Base-by-base conservation (phyloP, 176 grass and related monocot genomes). In the Aegilops umbellulata region DNA sequence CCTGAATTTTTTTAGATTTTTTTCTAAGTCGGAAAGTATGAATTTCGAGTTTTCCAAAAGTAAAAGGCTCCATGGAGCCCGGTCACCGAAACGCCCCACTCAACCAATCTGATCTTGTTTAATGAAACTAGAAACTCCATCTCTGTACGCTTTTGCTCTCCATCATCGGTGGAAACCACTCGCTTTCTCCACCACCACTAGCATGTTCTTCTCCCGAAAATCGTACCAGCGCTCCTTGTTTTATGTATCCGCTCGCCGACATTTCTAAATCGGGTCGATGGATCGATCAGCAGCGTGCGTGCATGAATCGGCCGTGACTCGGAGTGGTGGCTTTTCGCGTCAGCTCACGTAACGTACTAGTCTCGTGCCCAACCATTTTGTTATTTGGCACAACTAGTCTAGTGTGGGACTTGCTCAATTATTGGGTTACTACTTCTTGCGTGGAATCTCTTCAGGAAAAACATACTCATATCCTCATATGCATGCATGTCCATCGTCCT, bases 301-400 rank as follows among this genome's bases (percentile, higher is more conserved):
- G 69, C 36, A 41, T 12, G n/a, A 11, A 81, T 79, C 66, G 80
- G 74, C 80, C 42, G 57, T 90, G 89, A 87, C 55, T 87, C 89
- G 46, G 74, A 79, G 22, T 4, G 44, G 25, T 46, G 17, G 31
- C 67, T 60, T 87, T 90, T 38, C 62, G 46, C 44, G 80, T 84
- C 69, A 42, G 66, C 31, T 34, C 55, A 51, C 8, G 82, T 24
- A n/a, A 51, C 8, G 82, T 24, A n/a, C 13, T 67, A 7, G 49
- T 53, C 31, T 58, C 19, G 30, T 71, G 84, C 80, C 89, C 47
- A 83, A 83, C 34, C 57, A 22, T 57, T 42, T 87, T 87, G 80
- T 73, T 36, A 9, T 86, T 15, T 42, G 16, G 8, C 15, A 23
- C 55, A 12, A 53, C 20, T 46, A 10, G 7, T 57, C 53, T 8